Conservation (phyloP, 1,139 yeast species). For the Lodderomyces theae region DNA sequence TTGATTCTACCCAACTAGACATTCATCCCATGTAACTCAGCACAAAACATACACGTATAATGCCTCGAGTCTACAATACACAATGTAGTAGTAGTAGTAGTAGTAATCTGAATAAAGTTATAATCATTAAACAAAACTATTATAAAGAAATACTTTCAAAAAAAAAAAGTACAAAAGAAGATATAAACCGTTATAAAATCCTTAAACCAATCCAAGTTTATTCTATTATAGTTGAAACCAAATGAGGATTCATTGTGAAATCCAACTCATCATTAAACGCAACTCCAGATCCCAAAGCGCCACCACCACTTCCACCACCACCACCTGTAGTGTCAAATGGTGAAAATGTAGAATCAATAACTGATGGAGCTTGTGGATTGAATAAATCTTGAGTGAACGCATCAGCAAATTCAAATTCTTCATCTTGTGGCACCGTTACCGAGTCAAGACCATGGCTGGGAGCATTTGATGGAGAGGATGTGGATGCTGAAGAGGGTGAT, state of each 20-base stretch:
- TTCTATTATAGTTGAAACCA: conserved; percentile 1
- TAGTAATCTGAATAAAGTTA: not conserved
- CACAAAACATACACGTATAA: too few relatives aligned
- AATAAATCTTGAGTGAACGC: not conserved
- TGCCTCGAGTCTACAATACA: too few relatives aligned
- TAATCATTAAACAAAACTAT: not conserved
- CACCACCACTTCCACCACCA: not conserved
- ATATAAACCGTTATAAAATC: not conserved
- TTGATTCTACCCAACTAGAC: too few relatives aligned
- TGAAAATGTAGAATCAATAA: conserved; percentile 1
- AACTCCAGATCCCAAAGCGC: not conserved
- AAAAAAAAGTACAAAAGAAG: not conserved
- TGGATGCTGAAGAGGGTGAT: not conserved
- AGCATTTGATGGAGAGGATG: not conserved
- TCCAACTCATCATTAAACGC: not conserved
- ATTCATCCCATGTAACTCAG: too few relatives aligned
- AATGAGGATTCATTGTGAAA: conserved; percentile 1
- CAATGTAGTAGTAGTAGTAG: too few relatives aligned
- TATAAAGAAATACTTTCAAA: too few relatives aligned
- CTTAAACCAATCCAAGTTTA: not conserved
- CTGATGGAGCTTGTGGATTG: not conserved
- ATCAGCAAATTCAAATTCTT: conserved; percentile 1
- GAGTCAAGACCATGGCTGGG: not conserved
- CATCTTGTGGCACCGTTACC: conserved; percentile 1
- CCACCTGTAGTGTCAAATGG: not conserved